These are phyloP conservation scores for Davidsoniella virescens DNA, from an alignment of 2,329 filamentous ascomycete genomes.

Conservation along the genomic window DNA sequence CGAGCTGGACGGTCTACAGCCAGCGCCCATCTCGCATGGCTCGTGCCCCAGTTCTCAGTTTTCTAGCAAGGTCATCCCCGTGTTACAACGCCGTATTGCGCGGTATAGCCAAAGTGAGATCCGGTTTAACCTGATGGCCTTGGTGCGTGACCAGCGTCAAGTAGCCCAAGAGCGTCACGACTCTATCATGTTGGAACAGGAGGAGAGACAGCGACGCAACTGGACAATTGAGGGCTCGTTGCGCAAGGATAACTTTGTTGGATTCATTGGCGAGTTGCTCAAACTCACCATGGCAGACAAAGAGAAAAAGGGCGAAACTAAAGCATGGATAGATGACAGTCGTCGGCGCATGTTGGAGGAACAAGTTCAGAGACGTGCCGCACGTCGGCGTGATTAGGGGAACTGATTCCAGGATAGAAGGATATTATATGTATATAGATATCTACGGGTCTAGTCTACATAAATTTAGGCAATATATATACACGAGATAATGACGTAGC, in stretches of 20 bases:
- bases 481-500: no score
- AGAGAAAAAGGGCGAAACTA: slow-evolving; percentile 44
- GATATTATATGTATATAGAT: no score
- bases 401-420: no score
- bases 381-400: no score
- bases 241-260: slow-evolving; percentile 86
- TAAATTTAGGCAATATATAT: no score
- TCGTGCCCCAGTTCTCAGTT: slow-evolving; percentile 55
- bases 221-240: slow-evolving; percentile 96
- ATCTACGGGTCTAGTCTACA: no score
- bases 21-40: slow-evolving; percentile 81
- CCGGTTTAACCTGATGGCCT: slow-evolving; percentile 86
- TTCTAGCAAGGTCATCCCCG: slow-evolving; percentile 65
- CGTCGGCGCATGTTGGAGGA: slow-evolving; percentile 32
- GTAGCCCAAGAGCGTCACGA: slow-evolving; percentile 72
- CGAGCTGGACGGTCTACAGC: slow-evolving; percentile 89
- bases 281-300: slow-evolving; percentile 71
- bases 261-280: slow-evolving; percentile 78
- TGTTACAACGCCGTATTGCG: slow-evolving; percentile 67
- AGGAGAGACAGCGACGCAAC: slow-evolving; percentile 66
- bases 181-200: slow-evolving; percentile 55
- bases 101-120: slow-evolving; percentile 81
- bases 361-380: no score
- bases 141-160: slow-evolving; percentile 68
- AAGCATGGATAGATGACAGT: slow-evolving; percentile 55